phyloP scores from a whole-genome alignment of 176 grass and related monocot genomes.

The Typha latifolia region DNA sequence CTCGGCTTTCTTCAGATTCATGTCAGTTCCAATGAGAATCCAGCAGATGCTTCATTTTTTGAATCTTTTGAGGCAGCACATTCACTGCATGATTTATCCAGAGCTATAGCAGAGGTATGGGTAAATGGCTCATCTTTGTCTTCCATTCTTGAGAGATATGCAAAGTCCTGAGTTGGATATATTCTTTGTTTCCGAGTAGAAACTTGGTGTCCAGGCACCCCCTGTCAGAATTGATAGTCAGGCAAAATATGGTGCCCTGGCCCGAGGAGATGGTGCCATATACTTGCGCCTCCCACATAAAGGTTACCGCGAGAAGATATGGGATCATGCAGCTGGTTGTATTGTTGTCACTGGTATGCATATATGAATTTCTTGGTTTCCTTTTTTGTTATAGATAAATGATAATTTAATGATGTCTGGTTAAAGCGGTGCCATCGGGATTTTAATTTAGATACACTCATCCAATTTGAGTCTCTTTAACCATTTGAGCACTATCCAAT shows the following conservation, averaged over 20 bases:
- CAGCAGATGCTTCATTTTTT: constrained; percentile 75
- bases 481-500: too few relatives aligned
- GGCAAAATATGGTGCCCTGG: constrained; percentile 94
- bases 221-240: constrained; percentile 96
- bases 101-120: constrained; percentile 66
- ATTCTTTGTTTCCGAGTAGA: constrained; percentile 37
- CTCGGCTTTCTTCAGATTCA: constrained; percentile 36
- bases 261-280: constrained; percentile 82
- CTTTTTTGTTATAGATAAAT: too few relatives aligned
- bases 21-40: constrained; percentile 50
- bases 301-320: constrained; percentile 94
- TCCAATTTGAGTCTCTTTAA: too few relatives aligned
- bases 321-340: constrained; percentile 94
- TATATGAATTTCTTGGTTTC: too few relatives aligned
- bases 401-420: too few relatives aligned
- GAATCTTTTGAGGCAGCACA: constrained; percentile 95
- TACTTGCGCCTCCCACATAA: constrained; percentile 87
- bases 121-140: background rate
- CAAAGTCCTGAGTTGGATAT: background rate
- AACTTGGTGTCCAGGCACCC: constrained; percentile 85
- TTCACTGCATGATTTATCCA: constrained; percentile 72
- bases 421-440: too few relatives aligned
- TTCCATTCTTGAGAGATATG: background rate
- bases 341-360: constrained; percentile 77
- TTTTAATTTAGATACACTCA: too few relatives aligned